phyloP scores from a whole-genome alignment of 306 rosid species.

The Cucumis hystrix region DNA sequence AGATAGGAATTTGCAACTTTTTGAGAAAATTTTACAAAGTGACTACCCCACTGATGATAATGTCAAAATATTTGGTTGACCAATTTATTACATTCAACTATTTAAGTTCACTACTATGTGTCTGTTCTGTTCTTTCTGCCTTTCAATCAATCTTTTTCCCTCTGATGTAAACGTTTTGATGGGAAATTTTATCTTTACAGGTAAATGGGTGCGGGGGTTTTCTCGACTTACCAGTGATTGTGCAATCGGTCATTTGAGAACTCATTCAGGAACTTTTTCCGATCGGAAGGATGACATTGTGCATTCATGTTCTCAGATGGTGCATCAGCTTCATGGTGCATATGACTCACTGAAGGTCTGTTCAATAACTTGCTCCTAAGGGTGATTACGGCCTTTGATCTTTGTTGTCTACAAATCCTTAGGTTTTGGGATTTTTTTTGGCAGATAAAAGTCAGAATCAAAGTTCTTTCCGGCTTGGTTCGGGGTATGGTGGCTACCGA shows the following conservation, averaged over 20 bases:
- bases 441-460: conserved; percentile 77
- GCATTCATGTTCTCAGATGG: conserved; percentile 75
- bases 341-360: conserved; percentile 79
- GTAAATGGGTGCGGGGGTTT: conserved; percentile 54
- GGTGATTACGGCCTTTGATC: background rate
- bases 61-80: background rate
- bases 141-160: background rate
- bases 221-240: conserved; percentile 67
- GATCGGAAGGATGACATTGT: conserved; percentile 69
- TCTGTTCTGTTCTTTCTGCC: background rate
- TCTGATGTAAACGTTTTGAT: conserved; percentile 1
- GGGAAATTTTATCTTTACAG: conserved; percentile 28
- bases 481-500: conserved; percentile 73
- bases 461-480: conserved; percentile 40
- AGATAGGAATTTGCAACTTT: background rate
- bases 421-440: conserved; percentile 6
- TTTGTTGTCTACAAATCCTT: conserved; percentile 7
- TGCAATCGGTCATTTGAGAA: conserved; percentile 36
- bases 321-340: conserved; percentile 63
- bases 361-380: conserved; percentile 1
- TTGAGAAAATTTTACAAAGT: background rate
- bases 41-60: background rate
- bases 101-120: background rate
- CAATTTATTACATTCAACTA: background rate
- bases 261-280: conserved; percentile 36